A percentile compares a stretch with the other conserved stretches of the same genome.
Conservation (phyloP, 1,139 yeast genomes). For the Meyerozyma guilliermondii region DNA sequence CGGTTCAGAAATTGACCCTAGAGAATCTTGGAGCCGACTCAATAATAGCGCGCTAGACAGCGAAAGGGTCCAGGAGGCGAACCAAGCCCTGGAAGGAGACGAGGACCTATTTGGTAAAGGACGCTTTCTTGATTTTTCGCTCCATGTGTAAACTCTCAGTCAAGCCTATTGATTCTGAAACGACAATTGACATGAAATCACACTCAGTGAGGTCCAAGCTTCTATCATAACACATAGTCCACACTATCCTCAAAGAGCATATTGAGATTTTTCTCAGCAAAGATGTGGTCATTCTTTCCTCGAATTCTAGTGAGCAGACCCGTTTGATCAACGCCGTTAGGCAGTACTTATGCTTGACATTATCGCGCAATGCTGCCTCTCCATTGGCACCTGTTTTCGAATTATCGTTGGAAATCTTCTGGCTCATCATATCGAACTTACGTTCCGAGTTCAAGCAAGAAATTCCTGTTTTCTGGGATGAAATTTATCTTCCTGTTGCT, state of each 20-base stretch:
- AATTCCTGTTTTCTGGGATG: conserved; percentile 89
- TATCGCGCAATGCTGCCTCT: conserved; percentile 91
- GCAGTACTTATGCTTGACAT: conserved; percentile 75
- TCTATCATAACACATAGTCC: conserved; percentile 81
- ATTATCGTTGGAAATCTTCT: conserved; percentile 85
- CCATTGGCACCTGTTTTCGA: conserved; percentile 91
- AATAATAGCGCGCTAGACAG: conserved; percentile 49
- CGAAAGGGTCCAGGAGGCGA: conserved; percentile 46
- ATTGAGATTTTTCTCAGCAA: conserved; percentile 74
- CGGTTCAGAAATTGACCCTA: conserved; percentile 46
- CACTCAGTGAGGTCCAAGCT: conserved; percentile 90
- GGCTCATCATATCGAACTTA: conserved; percentile 79
- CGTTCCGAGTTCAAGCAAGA: conserved; percentile 87
- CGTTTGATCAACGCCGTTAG: conserved; percentile 75
- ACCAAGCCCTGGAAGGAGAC: conserved; percentile 41
- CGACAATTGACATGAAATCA: conserved; percentile 71
- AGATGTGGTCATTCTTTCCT: conserved; percentile 54
- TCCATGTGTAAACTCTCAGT: conserved; percentile 93
- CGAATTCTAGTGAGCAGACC: conserved; percentile 54
- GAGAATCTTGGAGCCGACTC: conserved; percentile 50
- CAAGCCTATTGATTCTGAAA: conserved; percentile 67
- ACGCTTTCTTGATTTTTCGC: conserved; percentile 87
- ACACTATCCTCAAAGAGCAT: conserved; percentile 79
- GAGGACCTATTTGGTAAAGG: conserved; percentile 74
- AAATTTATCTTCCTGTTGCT: conserved; percentile 89